Evolutionary conservation across 768 basidiomycete genomes (phyloP).

Genomic region (Leccinellum luteum): DNA sequence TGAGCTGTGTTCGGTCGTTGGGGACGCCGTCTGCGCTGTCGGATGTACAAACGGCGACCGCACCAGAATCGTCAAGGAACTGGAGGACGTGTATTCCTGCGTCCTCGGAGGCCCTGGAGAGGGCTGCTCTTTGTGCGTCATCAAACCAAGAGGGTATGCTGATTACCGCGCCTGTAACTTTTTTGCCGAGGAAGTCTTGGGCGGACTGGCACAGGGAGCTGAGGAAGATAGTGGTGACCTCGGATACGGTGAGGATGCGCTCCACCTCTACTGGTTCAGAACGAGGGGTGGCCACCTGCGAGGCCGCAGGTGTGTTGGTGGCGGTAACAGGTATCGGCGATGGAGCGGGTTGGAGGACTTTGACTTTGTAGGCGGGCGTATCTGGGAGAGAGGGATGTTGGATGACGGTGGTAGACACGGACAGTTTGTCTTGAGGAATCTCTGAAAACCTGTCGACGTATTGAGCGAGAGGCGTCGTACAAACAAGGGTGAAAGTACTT

Average conservation of each 20-base stretch:
- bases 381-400: constrained; percentile 71
- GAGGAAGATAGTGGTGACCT: constrained; percentile 85
- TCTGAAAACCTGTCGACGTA: constrained; percentile 69
- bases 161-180: constrained; percentile 78
- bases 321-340: constrained; percentile 58
- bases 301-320: constrained; percentile 60
- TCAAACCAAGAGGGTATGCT: constrained; percentile 77
- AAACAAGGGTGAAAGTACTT: constrained; percentile 52
- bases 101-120: constrained; percentile 69
- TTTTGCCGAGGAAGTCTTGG: constrained; percentile 84
- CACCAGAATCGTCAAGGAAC: constrained; percentile 84
- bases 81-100: constrained; percentile 86
- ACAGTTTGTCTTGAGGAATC: constrained; percentile 50
- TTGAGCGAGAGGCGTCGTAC: not conserved
- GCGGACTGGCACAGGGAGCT: constrained; percentile 82
- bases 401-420: constrained; percentile 67
- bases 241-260: constrained; percentile 76
- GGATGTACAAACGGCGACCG: constrained; percentile 57
- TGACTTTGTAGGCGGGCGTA: constrained; percentile 80
- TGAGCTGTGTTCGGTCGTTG: constrained; percentile 70
- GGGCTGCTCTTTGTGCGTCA: constrained; percentile 61
- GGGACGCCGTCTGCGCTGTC: constrained; percentile 39
- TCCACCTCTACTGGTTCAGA: constrained; percentile 65
- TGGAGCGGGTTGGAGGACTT: constrained; percentile 77
- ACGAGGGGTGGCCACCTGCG: constrained; percentile 67